Conservation (phyloP, 331 rosid genomes). For the Pyrus hybrid region DNA sequence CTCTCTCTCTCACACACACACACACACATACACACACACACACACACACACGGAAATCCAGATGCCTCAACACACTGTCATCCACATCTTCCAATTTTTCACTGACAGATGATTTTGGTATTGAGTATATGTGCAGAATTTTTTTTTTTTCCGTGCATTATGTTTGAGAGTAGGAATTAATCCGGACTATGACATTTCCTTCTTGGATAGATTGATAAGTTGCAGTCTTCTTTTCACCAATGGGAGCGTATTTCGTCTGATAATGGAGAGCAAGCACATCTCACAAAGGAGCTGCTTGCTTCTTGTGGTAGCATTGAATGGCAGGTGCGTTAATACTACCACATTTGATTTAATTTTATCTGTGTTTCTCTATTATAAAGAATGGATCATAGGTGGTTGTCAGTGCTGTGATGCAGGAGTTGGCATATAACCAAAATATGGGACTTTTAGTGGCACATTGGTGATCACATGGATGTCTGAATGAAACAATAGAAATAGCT, state of each 20-base stretch:
- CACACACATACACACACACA: too few relatives aligned
- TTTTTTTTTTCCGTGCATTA: not conserved
- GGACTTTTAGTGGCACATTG: not conserved
- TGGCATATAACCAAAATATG: too few relatives aligned
- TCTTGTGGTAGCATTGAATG: conserved; percentile 77
- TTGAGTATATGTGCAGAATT: not conserved
- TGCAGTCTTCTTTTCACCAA: conserved; percentile 73
- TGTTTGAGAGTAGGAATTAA: not conserved
- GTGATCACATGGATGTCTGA: not conserved
- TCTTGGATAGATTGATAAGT: conserved; percentile 56
- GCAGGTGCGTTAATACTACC: conserved; percentile 50
- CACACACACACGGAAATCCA: too few relatives aligned
- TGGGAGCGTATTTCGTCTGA: conserved; percentile 52
- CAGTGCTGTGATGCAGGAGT: too few relatives aligned
- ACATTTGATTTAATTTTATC: not conserved
- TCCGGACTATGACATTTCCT: conserved; percentile 2
- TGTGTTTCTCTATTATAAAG: not conserved
- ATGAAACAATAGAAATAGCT: not conserved
- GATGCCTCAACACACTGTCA: not conserved
- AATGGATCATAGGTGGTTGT: not conserved
- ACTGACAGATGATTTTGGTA: not conserved
- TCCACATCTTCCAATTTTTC: not conserved
- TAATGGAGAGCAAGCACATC: conserved; percentile 46
- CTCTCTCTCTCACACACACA: too few relatives aligned
- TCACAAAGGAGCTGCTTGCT: conserved; percentile 60